These are phyloP conservation scores for Neonectria faginata DNA, from an alignment of 2,329 filamentous ascomycete genomes.

Conservation along the genomic window DNA sequence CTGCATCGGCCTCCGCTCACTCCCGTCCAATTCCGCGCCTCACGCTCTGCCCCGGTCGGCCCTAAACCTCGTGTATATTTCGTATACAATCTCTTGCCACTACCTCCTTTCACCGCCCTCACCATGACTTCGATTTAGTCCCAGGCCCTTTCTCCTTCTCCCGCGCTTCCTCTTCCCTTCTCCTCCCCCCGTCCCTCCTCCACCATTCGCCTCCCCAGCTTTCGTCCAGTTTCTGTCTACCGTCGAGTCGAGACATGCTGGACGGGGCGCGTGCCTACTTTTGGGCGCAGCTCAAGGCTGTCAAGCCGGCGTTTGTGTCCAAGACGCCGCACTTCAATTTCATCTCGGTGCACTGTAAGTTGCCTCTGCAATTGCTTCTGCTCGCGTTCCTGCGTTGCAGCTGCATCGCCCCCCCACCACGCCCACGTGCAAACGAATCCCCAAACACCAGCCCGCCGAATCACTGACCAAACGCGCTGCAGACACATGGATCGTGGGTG, in stretches of 20 bases:
- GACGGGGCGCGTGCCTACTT: conserved; percentile 48
- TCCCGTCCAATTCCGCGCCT: conserved; percentile 8
- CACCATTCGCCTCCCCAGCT: neutral
- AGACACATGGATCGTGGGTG: conserved; percentile 85
- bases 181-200: neutral
- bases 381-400: neutral
- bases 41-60: conserved; percentile 7
- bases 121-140: conserved; percentile 22
- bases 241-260: conserved; percentile 49
- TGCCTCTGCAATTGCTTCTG: neutral
- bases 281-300: conserved; percentile 58
- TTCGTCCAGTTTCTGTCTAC: conserved; percentile 24
- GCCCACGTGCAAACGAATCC: conserved; percentile 33
- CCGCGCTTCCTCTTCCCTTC: neutral
- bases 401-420: conserved; percentile 26
- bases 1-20: neutral
- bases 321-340: conserved; percentile 81
- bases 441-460: neutral
- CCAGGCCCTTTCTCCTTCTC: neutral
- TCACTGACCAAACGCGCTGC: conserved; percentile 36
- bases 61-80: conserved; percentile 14
- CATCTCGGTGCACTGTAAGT: conserved; percentile 81
- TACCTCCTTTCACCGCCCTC: conserved; percentile 8
- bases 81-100: neutral
- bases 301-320: conserved; percentile 68